These are phyloP conservation scores for Babesia divergens DNA, from an alignment of 169 alveolate species.

Conservation along the genomic window DNA sequence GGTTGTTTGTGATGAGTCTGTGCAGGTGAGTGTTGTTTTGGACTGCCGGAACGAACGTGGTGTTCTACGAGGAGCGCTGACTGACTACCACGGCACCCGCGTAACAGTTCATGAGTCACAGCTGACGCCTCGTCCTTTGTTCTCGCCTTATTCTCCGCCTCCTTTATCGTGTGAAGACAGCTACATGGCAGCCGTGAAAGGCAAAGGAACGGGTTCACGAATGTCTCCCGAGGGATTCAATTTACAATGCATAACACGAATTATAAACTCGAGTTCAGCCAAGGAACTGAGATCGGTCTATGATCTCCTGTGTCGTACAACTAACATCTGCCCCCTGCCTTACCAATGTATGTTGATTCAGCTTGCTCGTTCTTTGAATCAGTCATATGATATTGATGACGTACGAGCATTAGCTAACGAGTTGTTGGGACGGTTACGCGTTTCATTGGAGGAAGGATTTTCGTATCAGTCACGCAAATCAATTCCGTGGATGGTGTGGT, in stretches of 20 bases:
- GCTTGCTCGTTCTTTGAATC: neutral
- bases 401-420: neutral
- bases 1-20: neutral
- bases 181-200: neutral
- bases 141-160: slow-evolving; percentile 19
- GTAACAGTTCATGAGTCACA: slow-evolving; percentile 29
- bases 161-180: neutral
- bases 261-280: neutral
- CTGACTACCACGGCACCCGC: slow-evolving; percentile 44
- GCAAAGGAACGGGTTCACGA: too few species aligned
- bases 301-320: neutral
- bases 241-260: neutral
- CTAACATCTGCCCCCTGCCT: neutral
- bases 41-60: slow-evolving; percentile 66
- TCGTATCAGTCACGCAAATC: neutral
- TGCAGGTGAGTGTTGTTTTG: slow-evolving; percentile 43
- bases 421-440: neutral
- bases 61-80: neutral
- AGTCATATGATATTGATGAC: neutral
- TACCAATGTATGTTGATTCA: neutral
- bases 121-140: slow-evolving; percentile 8
- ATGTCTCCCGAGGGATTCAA: too few species aligned
- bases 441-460: neutral
- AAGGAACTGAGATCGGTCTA: neutral
- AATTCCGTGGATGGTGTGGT: slow-evolving; percentile 18